Evolutionary conservation across 1,284 basidiomycete genomes (phyloP).

Genomic region (Coniferiporia weirii): DNA sequence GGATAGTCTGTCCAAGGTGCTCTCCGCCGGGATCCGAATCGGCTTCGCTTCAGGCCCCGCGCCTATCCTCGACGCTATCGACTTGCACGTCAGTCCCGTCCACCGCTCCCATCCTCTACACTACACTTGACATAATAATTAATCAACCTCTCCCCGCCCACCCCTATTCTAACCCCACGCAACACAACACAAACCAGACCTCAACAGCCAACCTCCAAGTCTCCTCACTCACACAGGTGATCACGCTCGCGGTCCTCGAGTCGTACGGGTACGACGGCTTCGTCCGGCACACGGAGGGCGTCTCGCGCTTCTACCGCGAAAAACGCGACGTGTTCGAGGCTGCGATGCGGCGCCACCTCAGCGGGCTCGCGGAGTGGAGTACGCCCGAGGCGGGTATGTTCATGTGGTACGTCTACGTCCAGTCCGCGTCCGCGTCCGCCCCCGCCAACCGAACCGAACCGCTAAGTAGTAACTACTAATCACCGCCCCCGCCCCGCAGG

Average conservation of each 20-base stretch:
- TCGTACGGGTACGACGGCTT: slow-evolving; percentile 82
- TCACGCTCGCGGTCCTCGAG: slow-evolving; percentile 65
- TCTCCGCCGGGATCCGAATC: slow-evolving; percentile 77
- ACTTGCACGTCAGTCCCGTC: slow-evolving; percentile 53
- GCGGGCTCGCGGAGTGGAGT: slow-evolving; percentile 77
- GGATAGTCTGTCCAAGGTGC: slow-evolving; percentile 85
- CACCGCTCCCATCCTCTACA: too few species aligned
- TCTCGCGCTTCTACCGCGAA: slow-evolving; percentile 75
- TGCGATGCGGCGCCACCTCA: slow-evolving; percentile 70
- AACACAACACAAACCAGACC: slow-evolving; percentile 45
- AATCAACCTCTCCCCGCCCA: too few species aligned
- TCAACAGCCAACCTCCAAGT: slow-evolving; percentile 75
- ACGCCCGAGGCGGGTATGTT: slow-evolving; percentile 90
- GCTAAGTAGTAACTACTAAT: too few species aligned
- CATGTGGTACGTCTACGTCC: slow-evolving; percentile 58
- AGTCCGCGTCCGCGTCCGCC: too few species aligned
- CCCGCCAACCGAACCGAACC: too few species aligned
- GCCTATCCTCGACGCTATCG: slow-evolving; percentile 68
- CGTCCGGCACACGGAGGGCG: slow-evolving; percentile 60
- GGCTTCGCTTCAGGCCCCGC: slow-evolving; percentile 83
- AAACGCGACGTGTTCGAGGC: slow-evolving; percentile 79
- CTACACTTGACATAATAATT: too few species aligned
- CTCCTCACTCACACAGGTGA: slow-evolving; percentile 73
- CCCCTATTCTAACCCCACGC: too few species aligned
- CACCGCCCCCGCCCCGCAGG: slow-evolving; percentile 44